These are phyloP conservation scores for Camelina hispida DNA, from an alignment of 345 rosid species.

Conservation along the genomic window DNA sequence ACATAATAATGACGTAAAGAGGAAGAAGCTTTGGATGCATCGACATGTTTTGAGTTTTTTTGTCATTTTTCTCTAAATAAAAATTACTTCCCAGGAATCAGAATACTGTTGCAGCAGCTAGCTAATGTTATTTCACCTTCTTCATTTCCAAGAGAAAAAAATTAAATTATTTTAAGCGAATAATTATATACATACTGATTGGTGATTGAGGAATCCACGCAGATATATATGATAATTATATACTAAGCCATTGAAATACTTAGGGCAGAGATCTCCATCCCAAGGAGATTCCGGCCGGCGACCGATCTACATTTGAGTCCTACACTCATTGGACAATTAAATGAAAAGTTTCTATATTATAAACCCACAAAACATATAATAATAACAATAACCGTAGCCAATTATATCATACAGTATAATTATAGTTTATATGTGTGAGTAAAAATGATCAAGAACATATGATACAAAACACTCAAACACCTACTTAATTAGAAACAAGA, in stretches of 20 bases:
- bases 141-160: slow-evolving; percentile 42
- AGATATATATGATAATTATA: not conserved
- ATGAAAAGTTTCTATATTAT: not conserved
- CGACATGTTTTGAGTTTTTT: slow-evolving; percentile 46
- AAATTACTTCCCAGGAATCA: slow-evolving; percentile 39
- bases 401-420: not conserved
- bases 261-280: slow-evolving; percentile 45
- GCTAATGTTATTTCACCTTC: slow-evolving; percentile 48
- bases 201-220: slow-evolving; percentile 22
- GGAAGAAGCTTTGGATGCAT: slow-evolving; percentile 57
- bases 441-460: not conserved
- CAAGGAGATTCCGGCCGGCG: slow-evolving; percentile 43
- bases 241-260: slow-evolving; percentile 6
- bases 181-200: slow-evolving; percentile 27
- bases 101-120: slow-evolving; percentile 41
- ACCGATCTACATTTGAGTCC: slow-evolving; percentile 44
- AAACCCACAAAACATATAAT: not conserved
- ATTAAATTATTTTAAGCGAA: slow-evolving; percentile 18
- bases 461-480: not conserved
- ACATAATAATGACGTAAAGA: not conserved
- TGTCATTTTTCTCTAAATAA: slow-evolving; percentile 35
- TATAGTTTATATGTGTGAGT: not conserved
- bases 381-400: not conserved
- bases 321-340: slow-evolving; percentile 40
- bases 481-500: slow-evolving; percentile 5